Evolutionary conservation across 108 stramenopile species (phyloP).

Genomic region (Thalassiosira profunda): DNA sequence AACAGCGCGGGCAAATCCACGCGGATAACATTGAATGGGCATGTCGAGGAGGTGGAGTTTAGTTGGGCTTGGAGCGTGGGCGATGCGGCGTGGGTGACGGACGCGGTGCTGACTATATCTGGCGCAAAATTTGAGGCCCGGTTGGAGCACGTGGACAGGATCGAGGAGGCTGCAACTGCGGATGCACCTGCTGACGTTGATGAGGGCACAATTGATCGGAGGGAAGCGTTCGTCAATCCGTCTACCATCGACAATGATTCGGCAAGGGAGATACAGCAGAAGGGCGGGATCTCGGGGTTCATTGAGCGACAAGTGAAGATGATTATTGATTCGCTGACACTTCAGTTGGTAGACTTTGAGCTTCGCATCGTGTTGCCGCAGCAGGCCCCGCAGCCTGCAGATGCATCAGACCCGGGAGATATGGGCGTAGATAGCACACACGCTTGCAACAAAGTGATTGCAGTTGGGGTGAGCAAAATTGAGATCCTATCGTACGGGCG

Average conservation of each 20-base stretch:
- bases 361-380: conserved; percentile 13
- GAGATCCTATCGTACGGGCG: conserved; percentile 40
- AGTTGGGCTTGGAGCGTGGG: conserved; percentile 37
- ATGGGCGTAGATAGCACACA: background rate
- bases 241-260: conserved; percentile 9
- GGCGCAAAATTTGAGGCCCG: conserved; percentile 27
- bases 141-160: conserved; percentile 16
- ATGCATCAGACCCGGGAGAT: too few species aligned
- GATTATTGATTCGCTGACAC: conserved; percentile 38
- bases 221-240: conserved; percentile 26
- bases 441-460: background rate
- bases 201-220: too few species aligned
- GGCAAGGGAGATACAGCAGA: conserved; percentile 11
- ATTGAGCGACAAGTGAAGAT: conserved; percentile 36
- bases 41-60: conserved; percentile 31
- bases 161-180: background rate
- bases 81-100: conserved; percentile 31
- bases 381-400: background rate
- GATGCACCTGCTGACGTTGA: background rate
- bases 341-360: conserved; percentile 29
- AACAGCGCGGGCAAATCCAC: conserved; percentile 25
- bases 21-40: conserved; percentile 10
- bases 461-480: conserved; percentile 20
- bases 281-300: conserved; percentile 30
- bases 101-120: conserved; percentile 27